phyloP scores from a whole-genome alignment of 1,284 basidiomycete genomes.

The Filobasidium uniguttulatum region DNA sequence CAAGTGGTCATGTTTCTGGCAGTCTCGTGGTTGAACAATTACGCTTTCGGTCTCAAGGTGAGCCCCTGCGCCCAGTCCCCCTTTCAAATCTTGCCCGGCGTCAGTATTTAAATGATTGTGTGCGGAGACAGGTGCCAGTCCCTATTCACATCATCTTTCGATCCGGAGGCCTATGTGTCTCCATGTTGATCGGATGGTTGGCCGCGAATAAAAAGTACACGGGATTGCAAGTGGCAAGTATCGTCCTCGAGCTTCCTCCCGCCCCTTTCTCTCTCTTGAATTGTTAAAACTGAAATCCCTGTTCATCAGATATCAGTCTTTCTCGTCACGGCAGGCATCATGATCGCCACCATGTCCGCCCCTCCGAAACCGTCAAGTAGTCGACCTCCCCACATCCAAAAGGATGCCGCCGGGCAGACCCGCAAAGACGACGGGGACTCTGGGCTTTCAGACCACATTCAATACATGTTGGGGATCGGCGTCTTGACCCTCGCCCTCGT shows the following conservation, averaged over 20 bases:
- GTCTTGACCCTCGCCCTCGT: constrained; percentile 65
- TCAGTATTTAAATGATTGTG: neutral
- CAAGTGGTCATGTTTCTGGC: constrained; percentile 73
- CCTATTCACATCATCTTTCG: constrained; percentile 87
- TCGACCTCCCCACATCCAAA: constrained; percentile 7
- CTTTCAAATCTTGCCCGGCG: neutral
- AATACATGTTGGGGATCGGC: constrained; percentile 57
- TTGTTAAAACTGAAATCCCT: neutral
- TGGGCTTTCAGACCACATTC: constrained; percentile 23
- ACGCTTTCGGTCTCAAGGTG: constrained; percentile 58
- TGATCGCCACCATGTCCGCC: constrained; percentile 66
- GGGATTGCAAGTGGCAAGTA: constrained; percentile 44
- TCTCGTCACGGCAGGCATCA: constrained; percentile 65
- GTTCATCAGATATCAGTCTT: constrained; percentile 46
- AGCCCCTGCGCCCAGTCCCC: neutral
- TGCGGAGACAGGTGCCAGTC: constrained; percentile 2
- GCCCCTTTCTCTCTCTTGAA: constrained; percentile 2
- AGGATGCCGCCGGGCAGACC: constrained; percentile 11
- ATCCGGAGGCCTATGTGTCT: constrained; percentile 50
- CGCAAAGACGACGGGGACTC: constrained; percentile 26
- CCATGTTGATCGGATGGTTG: constrained; percentile 34
- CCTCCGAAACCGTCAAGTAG: constrained; percentile 37
- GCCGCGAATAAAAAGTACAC: constrained; percentile 49
- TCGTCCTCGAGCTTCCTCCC: neutral
- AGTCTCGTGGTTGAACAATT: constrained; percentile 74